phyloP scores from a whole-genome alignment of 192 early-diverging fungal species.

The Backusella mclennaniae region DNA sequence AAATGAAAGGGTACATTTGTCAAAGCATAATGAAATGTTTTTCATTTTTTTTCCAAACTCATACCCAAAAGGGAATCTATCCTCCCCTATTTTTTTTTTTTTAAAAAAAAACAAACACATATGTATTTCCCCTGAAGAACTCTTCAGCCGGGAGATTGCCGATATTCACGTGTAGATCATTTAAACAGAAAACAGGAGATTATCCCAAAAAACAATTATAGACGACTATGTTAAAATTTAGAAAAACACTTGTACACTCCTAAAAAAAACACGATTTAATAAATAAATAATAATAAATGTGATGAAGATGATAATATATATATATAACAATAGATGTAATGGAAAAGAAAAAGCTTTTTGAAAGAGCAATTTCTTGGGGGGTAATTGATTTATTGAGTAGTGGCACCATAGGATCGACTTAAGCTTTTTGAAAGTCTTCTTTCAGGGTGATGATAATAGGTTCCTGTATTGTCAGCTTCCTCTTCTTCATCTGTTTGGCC shows the following conservation, averaged over 20 bases:
- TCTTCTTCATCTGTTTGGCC: constrained; percentile 30
- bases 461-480: constrained; percentile 29
- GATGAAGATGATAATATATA: background rate
- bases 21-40: background rate
- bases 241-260: background rate
- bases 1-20: background rate
- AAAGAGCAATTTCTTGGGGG: background rate
- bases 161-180: background rate
- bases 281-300: background rate
- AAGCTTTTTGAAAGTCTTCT: constrained; percentile 16
- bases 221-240: background rate
- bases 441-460: constrained; percentile 52
- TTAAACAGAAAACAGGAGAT: background rate
- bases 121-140: background rate
- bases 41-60: background rate
- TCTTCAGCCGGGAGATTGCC: constrained; percentile 2
- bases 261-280: constrained; percentile 1
- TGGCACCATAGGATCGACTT: constrained; percentile 12
- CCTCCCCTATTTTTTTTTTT: background rate
- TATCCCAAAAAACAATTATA: background rate
- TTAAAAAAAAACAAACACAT: background rate
- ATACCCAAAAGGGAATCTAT: background rate
- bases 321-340: background rate
- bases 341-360: background rate
- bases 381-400: background rate